Conservation (phyloP, 2,329 filamentous ascomycete genomes). For the Talaromyces verruculosus region DNA sequence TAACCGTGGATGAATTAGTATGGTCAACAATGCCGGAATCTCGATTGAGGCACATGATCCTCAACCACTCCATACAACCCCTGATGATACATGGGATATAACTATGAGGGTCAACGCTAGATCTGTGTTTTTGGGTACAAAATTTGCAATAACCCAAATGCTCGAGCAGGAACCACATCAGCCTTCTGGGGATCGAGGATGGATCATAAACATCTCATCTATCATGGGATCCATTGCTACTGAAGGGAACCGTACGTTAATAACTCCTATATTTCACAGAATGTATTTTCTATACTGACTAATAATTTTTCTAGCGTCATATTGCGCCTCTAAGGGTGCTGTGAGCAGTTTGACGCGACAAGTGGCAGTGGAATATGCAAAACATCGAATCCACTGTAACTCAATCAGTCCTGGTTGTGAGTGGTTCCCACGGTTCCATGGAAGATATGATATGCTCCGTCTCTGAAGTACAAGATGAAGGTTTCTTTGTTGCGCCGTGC, state of each 20-base stretch:
- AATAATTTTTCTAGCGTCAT: slow-evolving; percentile 32
- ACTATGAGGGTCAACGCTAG: slow-evolving; percentile 17
- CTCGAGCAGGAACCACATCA: slow-evolving; percentile 45
- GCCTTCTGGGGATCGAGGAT: slow-evolving; percentile 46
- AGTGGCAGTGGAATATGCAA: slow-evolving; percentile 47
- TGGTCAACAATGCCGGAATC: slow-evolving; percentile 55
- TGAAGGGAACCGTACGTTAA: slow-evolving; percentile 24
- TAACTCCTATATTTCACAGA: no score
- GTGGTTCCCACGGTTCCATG: neutral
- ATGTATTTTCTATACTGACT: no score
- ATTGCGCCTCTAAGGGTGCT: slow-evolving; percentile 51
- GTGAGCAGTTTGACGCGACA: slow-evolving; percentile 49
- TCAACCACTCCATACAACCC: slow-evolving; percentile 48
- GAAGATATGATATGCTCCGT: neutral
- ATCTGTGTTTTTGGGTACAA: slow-evolving; percentile 39
- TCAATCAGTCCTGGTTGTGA: slow-evolving; percentile 46
- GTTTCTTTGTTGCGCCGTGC: neutral
- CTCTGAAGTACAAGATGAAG: no score
- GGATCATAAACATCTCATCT: slow-evolving; percentile 53
- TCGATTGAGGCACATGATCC: slow-evolving; percentile 37
- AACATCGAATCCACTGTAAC: slow-evolving; percentile 45
- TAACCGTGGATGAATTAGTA: slow-evolving; percentile 28
- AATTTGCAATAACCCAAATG: slow-evolving; percentile 51
- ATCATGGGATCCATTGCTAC: slow-evolving; percentile 45
- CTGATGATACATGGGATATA: slow-evolving; percentile 49